Evolutionary conservation across 192 early-diverging fungal species (phyloP).

Genomic region (Pilaira anomala): DNA sequence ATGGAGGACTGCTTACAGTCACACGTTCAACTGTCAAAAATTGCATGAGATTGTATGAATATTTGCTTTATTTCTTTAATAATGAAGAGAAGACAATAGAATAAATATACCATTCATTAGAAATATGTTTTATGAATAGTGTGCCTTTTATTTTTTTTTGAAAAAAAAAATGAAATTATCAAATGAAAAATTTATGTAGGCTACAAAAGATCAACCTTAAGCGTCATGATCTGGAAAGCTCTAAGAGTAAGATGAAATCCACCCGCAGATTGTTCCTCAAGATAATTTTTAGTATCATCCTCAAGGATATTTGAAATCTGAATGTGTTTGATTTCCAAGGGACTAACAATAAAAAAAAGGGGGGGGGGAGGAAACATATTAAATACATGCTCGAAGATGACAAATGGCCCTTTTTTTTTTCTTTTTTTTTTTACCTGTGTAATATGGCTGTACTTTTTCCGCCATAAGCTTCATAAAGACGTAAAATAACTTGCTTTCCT

Average conservation of each 20-base stretch:
- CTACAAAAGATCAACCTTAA: constrained; percentile 37
- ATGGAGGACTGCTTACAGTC: no score
- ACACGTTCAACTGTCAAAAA: no score
- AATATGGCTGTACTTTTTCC: constrained; percentile 63
- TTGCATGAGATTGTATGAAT: no score
- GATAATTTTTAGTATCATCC: constrained; percentile 45
- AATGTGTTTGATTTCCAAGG: constrained; percentile 46
- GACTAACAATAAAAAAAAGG: constrained; percentile 35
- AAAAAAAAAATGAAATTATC: no score
- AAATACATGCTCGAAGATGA: background rate
- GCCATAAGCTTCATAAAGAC: constrained; percentile 91
- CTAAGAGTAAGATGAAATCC: constrained; percentile 44
- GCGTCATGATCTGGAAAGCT: constrained; percentile 66
- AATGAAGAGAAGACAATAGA: no score
- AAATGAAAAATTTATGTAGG: no score
- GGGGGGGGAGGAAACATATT: background rate
- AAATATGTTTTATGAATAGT: no score
- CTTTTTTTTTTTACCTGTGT: constrained; percentile 46
- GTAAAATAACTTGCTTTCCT: constrained; percentile 58
- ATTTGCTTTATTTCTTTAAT: no score
- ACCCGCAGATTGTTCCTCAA: constrained; percentile 32
- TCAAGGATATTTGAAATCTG: constrained; percentile 78
- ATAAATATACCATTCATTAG: no score
- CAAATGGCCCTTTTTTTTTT: background rate
- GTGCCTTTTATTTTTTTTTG: no score